Conservation (phyloP, 2,329 filamentous ascomycete species). For the Phialocephala subalpina region DNA sequence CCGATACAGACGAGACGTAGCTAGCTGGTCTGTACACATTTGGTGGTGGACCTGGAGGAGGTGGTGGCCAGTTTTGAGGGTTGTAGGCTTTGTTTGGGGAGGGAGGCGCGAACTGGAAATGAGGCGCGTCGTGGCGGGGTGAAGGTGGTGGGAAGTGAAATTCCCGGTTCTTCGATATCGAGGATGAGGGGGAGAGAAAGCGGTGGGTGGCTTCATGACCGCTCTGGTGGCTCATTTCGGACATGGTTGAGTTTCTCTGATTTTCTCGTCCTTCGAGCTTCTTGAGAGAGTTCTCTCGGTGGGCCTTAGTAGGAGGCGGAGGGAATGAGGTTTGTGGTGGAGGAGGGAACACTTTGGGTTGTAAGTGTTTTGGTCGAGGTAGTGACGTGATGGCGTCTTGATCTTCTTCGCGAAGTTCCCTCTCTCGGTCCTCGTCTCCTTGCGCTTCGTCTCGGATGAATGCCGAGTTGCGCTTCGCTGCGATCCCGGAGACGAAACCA, state of each 20-base stretch:
- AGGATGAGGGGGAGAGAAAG: conserved; percentile 37
- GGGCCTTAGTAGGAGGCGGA: conserved; percentile 40
- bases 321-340: conserved; percentile 40
- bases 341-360: conserved; percentile 54
- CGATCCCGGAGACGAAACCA: conserved; percentile 85
- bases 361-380: conserved; percentile 71
- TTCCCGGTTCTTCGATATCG: conserved; percentile 39
- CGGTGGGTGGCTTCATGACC: conserved; percentile 51
- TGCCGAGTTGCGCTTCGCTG: conserved; percentile 85
- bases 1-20: conserved; percentile 30
- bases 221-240: conserved; percentile 44
- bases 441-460: conserved; percentile 83
- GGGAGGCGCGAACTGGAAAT: conserved; percentile 66
- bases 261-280: conserved; percentile 56
- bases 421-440: conserved; percentile 80
- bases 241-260: conserved; percentile 26
- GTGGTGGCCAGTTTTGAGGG: conserved; percentile 39
- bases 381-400: conserved; percentile 86
- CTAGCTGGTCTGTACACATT: conserved; percentile 33
- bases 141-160: conserved; percentile 66
- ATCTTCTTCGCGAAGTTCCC: conserved; percentile 80
- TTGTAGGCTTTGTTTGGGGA: conserved; percentile 49
- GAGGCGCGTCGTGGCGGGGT: conserved; percentile 57
- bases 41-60: conserved; percentile 36
- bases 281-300: conserved; percentile 53